These are phyloP conservation scores for Aspergillus sp. DNA, from an alignment of 2,329 filamentous ascomycete genomes.

Conservation along the genomic window DNA sequence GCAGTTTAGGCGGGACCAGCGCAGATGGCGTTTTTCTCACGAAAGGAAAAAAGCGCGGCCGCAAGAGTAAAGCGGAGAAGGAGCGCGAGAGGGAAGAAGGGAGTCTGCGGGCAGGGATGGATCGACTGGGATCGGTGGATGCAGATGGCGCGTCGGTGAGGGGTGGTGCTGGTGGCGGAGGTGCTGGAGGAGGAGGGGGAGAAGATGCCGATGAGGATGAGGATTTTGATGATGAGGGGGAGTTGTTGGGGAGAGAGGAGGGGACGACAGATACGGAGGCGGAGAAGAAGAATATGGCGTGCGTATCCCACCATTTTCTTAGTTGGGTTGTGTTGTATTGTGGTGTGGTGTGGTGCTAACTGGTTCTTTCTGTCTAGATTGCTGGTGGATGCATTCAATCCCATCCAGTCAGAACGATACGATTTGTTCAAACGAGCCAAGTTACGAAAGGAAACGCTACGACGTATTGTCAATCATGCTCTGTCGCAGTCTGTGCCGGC, in stretches of 20 bases:
- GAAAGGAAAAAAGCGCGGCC: slow-evolving; percentile 38
- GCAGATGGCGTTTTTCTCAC: slow-evolving; percentile 38
- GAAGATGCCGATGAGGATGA: slow-evolving; percentile 55
- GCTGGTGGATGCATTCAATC: slow-evolving; percentile 50
- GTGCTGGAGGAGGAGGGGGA: slow-evolving; percentile 45
- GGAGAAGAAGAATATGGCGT: slow-evolving; percentile 55
- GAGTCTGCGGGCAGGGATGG: slow-evolving; percentile 29
- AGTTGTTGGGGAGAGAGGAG: slow-evolving; percentile 48
- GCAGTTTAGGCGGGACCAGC: slow-evolving; percentile 42
- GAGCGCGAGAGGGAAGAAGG: slow-evolving; percentile 36
- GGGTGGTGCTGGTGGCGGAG: slow-evolving; percentile 31
- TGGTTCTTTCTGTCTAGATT: slow-evolving; percentile 32
- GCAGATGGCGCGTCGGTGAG: slow-evolving; percentile 35
- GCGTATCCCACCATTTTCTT: neutral
- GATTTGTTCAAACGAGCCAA: slow-evolving; percentile 54
- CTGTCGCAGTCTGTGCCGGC: slow-evolving; percentile 67
- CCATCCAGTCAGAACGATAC: slow-evolving; percentile 51
- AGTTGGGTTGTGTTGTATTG: too few relatives aligned
- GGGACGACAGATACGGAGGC: slow-evolving; percentile 51
- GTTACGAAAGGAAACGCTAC: slow-evolving; percentile 53
- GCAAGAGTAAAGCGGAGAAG: slow-evolving; percentile 43
- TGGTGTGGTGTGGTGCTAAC: neutral
- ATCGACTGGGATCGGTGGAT: slow-evolving; percentile 36
- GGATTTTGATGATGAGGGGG: slow-evolving; percentile 51
- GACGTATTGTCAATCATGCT: slow-evolving; percentile 65